Base-by-base conservation (phyloP, 257 asterid genomes). In the Salvia miltiorrhiza region DNA sequence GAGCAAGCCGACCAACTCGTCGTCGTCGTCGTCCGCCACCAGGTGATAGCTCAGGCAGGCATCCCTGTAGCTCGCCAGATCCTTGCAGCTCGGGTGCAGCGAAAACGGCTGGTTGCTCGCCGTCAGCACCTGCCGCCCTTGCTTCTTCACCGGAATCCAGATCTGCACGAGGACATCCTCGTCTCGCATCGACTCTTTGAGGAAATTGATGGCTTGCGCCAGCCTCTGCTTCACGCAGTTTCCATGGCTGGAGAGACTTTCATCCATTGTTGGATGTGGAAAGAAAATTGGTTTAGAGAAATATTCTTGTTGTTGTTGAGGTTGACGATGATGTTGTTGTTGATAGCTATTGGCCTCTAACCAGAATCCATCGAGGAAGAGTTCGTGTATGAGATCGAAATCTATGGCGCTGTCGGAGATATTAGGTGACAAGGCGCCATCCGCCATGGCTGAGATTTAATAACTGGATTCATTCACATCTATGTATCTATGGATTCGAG, bases 291-390 rank as follows among this genome's bases (percentile, higher is more conserved):
- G 59, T 24, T 70, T 76, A 21, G 72, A 62, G 73, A 73, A 30
- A 69, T 55, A 37, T 5, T 65, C 65, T 63, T 70, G 81, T 59
- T 65, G 54, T 44, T 74, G 73, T 62, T 62, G 53, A 7, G 54
- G 5, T 16, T 10, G 37, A 53, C 4, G 4, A 3, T 47, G 20
- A 11, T 54, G 4, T 19, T 39, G 14, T 55, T 56, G 28, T 79
- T 59, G 32, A 75, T 21, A 73, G 79, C 59, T 70, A 3, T 86
- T 71, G 40, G 92, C 72, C 54, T 88, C 90, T 84, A 88, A 75
- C 92, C 90, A 84, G 85, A 84, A 88, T 10, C 90, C 95, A 33
- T 85, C 95, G 41, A 53, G 70, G 64, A 88, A 78, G 87, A 85
- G 84, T 63, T 88, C 86, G 72, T 71, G 82, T 71, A 85, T 76